phyloP scores from a whole-genome alignment of 225 moss, liverwort and hornwort genomes.

The Marchantia paleacea region DNA sequence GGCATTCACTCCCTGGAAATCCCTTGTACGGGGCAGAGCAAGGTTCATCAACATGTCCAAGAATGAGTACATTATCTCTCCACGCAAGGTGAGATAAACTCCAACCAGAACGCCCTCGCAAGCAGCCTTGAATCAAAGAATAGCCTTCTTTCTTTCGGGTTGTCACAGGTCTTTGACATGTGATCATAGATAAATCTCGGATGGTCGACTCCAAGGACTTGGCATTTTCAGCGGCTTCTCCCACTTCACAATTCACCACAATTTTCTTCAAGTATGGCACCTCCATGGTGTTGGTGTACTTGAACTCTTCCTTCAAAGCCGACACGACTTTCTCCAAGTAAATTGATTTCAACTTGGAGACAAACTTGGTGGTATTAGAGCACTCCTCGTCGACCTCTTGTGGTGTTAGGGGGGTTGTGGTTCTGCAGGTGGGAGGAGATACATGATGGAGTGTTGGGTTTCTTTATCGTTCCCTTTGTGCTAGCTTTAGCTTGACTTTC shows the following conservation, averaged over 20 bases:
- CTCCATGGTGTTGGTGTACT: conserved; percentile 36
- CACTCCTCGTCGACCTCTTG: conserved; percentile 24
- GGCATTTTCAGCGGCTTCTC: conserved; percentile 93
- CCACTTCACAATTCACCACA: conserved; percentile 87
- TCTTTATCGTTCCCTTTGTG: too few species aligned
- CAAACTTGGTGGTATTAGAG: conserved; percentile 16
- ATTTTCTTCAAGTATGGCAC: conserved; percentile 68
- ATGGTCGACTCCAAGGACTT: conserved; percentile 84
- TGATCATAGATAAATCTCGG: conserved; percentile 65
- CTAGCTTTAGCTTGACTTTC: too few species aligned
- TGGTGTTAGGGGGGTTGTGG: too few species aligned
- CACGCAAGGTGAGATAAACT: conserved; percentile 80
- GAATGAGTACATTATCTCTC: conserved; percentile 89
- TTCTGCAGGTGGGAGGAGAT: too few species aligned
- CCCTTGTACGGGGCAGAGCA: conserved; percentile 83
- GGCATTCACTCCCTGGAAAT: conserved; percentile 95
- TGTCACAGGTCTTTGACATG: too few species aligned
- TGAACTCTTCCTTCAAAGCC: too few species aligned
- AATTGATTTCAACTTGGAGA: conserved; percentile 59
- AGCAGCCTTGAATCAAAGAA: conserved; percentile 88
- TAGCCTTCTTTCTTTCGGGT: conserved; percentile 88
- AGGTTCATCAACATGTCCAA: conserved; percentile 80
- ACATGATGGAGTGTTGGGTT: too few species aligned
- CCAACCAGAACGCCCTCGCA: conserved; percentile 77
- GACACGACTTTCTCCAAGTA: conserved; percentile 64